Evolutionary conservation across 345 rosid species (phyloP), one percentile per base, ranked within the genome.

Genomic region (Eucalyptus decipiens): DNA sequence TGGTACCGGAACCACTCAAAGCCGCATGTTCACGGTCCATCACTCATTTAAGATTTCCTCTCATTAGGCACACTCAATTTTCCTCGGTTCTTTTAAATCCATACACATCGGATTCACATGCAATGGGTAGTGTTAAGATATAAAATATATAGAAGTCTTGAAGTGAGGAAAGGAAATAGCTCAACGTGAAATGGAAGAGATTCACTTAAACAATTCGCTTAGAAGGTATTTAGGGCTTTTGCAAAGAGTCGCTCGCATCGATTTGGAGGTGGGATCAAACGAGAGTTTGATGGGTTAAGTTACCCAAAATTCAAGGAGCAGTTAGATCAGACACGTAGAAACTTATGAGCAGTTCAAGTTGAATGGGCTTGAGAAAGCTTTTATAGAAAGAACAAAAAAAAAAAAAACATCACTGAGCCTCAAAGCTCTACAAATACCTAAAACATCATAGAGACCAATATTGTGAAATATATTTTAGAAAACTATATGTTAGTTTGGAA

Each of bases 211-310:
- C 80, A 67, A 67, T 67, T 32, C 11, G 21, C 23, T 32, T 67
- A 67, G 6, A 4, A 65, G 37, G 76, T 65, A 65, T 30, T 67
- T 5, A 67, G 42, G 11, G 95, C 88, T 93, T 92, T 62, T 92
- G 92, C n/a, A 92, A 93, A 8, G 91, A 81, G 6, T 94, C 95
- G 6, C 80, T 42, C 72, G 86, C 88, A 4, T 94, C 92, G 8
- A 91, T 47, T n/a, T 26, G 11, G 86, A 48, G 9, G 58, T 42
- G 18, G 62, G 52, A 60, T 32, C 49, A 8, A 87, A 24, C 89
- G 90, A 32, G 34, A 15, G 40, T 17, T 67, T 32, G 80, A 67
- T 32, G 80, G 40, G 40, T 32, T 14, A n/a, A 65, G 34, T 17
- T 65, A 16, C 76, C 76, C 37, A n/a, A n/a, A 65, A n/a, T n/a